phyloP scores from a whole-genome alignment of 225 moss, liverwort and hornwort species.

The Thuidium tamariscinum region DNA sequence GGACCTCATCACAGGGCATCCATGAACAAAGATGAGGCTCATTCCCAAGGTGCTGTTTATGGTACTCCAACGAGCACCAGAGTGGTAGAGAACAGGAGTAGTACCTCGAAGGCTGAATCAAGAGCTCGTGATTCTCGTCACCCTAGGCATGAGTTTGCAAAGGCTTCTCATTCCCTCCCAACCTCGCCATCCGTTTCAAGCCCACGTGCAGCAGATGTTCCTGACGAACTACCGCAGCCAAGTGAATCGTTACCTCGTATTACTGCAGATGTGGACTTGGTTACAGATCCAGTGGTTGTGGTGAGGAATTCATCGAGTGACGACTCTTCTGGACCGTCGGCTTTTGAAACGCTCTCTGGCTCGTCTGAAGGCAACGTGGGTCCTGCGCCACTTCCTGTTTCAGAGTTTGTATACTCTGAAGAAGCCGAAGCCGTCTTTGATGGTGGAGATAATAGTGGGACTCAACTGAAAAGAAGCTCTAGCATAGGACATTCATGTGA shows the following conservation, averaged over 20 bases:
- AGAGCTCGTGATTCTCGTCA: neutral
- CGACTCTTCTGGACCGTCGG: neutral
- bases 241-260: neutral
- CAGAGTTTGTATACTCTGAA: neutral
- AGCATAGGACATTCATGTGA: conserved; percentile 1
- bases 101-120: neutral
- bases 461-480: neutral
- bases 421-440: neutral
- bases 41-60: neutral
- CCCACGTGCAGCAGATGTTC: neutral
- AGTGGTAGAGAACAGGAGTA: neutral
- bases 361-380: neutral
- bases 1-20: neutral
- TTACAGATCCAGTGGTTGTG: neutral
- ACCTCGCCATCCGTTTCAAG: neutral
- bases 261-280: neutral
- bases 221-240: neutral
- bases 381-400: neutral
- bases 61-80: neutral
- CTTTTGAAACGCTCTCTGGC: neutral
- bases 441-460: neutral
- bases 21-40: neutral
- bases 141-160: neutral
- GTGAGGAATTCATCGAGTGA: neutral
- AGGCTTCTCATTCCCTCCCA: neutral